Evolutionary conservation across 805 yeast species (phyloP), one percentile per base, ranked within the genome.

Genomic region (Lachancea waltii): DNA sequence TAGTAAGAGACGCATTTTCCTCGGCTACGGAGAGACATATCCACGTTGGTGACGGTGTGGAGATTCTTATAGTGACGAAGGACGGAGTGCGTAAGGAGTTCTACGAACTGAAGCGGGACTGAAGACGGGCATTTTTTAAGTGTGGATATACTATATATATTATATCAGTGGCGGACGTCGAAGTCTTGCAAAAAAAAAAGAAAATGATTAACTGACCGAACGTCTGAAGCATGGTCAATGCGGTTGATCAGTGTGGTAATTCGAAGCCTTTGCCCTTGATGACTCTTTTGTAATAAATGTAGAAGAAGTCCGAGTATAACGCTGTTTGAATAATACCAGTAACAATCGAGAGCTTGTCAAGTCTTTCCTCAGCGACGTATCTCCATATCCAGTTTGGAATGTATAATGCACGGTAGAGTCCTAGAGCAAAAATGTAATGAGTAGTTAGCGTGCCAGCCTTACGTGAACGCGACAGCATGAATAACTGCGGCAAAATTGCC

Each of bases 1-100:
- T 92, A 47, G 97, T 92, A 26, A 81, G 79, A 61, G 98, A 92
- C 64, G 95, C 98, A 5, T 92, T 92, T 59, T 72, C 86, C 16
- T 86, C 96, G 7, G 98, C 96, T 15, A 90, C 97, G 14, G 98
- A 92, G 67, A 83, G 98, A 73, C 97, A 92, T 64, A 92, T 92
- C 51, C 94, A 89, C 51, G 97, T 92, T 37, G 98, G 98, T 69
- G 98, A 92, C 68, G 95, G 92, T 5, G 72, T 92, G 46, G 95
- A 92, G 63, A 81, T 92, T 34, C 68, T 83, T 48, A 84, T 92
- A 51, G 89, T 90, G 42, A 86, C 97, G 10, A 89, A 87, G 60
- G 95, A 87, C 17, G 98, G 98, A 36, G 85, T 86, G 34, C 75
- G 81, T 65, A 79, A 75, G 30, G 95, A 85, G 60, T 81, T 76